Base-by-base conservation (phyloP, 1,139 yeast species). In the Yamadazyma buinensis region DNA sequence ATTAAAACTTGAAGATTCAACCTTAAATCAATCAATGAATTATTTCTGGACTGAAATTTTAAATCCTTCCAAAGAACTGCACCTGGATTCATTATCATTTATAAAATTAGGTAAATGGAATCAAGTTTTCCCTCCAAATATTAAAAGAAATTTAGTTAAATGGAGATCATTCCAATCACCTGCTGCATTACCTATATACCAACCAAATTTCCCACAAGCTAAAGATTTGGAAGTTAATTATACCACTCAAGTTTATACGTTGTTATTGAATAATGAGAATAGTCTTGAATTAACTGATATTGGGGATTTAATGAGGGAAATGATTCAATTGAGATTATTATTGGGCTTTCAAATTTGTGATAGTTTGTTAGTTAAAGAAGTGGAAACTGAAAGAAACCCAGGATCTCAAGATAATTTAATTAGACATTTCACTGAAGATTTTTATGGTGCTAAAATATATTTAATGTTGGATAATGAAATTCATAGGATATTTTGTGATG, bases 161-260 rank as follows among this genome's bases (percentile, higher is more conserved):
- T 94, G 98, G 98, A 75, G 86, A 38, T 90, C 97, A 0, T 69
- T 94, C 36, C 84, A 87, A 23, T 79, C 96, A 0, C 99, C 99
- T 0, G 97, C 97, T 0, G 82, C 95, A 4, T 62, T 94, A 17
- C 99, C 99, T 0, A 65, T 84, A 0, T 79, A 86, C 1, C 80
- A 95, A 0, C 76, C 84, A 1, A 68, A 81, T 7, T 87, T 90
- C 49, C 97, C 97, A 0, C 60, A 80, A 0, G 61, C 68, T 5
- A 64, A 69, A 7, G 92, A 85, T 41, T 78, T 90, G 47, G 75
- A 77, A 34, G 62, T 67, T 2, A 75, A 79, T 35, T 83, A 77
- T 52, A 77, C 80, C 0, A 73, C 77, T 35, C 84, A 77, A 43
- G 67, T 77, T 13, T 85, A 85, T 51, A 83, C 78, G 28, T 76